Evolutionary conservation across 2,329 filamentous ascomycete genomes (phyloP).

Genomic region (Colletotrichum tropicicola): DNA sequence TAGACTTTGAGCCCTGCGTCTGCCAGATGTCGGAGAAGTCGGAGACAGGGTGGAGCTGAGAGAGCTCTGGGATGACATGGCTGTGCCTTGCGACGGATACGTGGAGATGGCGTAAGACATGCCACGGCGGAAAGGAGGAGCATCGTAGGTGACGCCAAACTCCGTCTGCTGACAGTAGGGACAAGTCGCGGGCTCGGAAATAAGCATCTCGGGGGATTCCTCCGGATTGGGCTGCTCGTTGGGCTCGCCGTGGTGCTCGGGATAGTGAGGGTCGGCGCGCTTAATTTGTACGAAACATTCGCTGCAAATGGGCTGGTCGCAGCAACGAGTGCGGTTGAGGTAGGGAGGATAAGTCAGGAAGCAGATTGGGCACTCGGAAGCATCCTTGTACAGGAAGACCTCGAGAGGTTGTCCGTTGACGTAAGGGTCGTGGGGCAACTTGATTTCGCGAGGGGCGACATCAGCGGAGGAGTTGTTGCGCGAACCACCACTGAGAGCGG

Average conservation of each 20-base stretch:
- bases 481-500: conserved; percentile 77
- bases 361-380: conserved; percentile 92
- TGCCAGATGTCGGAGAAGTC: conserved; percentile 44
- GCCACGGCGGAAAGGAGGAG: conserved; percentile 88
- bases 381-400: conserved; percentile 92
- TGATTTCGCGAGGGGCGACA: conserved; percentile 78
- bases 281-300: conserved; percentile 99
- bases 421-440: conserved; percentile 82
- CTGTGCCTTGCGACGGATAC: conserved; percentile 66
- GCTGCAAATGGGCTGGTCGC: conserved; percentile 95
- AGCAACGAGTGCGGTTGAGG: conserved; percentile 93
- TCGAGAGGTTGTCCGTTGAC: conserved; percentile 96
- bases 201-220: conserved; percentile 70
- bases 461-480: conserved; percentile 79
- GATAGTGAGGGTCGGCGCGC: conserved; percentile 87
- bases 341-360: conserved; percentile 96
- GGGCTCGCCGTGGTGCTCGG: conserved; percentile 74
- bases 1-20: conserved; percentile 66
- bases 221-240: conserved; percentile 50
- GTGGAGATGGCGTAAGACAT: conserved; percentile 72
- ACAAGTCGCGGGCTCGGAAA: conserved; percentile 91
- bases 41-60: conserved; percentile 68
- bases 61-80: conserved; percentile 89
- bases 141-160: conserved; percentile 94
- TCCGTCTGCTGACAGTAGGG: conserved; percentile 96